Conservation (phyloP, 2,329 filamentous ascomycete species). For the Coniosporium tulheliwenetii region DNA sequence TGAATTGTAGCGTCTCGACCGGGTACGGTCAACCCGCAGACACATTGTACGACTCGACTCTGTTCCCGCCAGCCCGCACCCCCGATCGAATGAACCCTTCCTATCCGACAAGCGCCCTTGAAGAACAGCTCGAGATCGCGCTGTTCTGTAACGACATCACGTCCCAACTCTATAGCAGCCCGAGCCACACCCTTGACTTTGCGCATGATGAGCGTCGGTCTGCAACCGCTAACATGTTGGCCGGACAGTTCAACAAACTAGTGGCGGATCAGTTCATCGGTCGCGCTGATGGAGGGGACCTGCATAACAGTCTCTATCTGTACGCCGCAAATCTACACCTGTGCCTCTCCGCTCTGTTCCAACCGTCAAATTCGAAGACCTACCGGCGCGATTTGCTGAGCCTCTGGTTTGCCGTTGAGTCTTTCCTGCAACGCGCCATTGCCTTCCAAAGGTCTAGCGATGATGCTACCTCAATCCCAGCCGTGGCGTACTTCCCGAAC, state of each 20-base stretch:
- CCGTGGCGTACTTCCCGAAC: constrained; percentile 53
- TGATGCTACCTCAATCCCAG: constrained; percentile 22
- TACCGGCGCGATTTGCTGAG: constrained; percentile 63
- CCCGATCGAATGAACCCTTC: constrained; percentile 11
- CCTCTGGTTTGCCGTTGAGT: constrained; percentile 55
- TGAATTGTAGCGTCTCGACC: constrained; percentile 48
- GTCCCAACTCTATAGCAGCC: constrained; percentile 66
- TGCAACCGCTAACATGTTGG: too few species aligned
- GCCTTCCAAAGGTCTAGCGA: constrained; percentile 33
- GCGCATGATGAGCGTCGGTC: too few species aligned
- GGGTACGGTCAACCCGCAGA: constrained; percentile 71
- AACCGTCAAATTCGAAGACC: constrained; percentile 53
- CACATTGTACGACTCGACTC: constrained; percentile 61
- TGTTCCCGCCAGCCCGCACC: constrained; percentile 27
- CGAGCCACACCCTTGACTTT: constrained; percentile 49
- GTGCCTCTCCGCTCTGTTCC: constrained; percentile 66
- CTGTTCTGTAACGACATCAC: constrained; percentile 64
- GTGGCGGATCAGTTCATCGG: too few species aligned
- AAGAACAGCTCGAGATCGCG: constrained; percentile 55
- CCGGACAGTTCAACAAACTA: too few species aligned
- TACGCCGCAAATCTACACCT: constrained; percentile 61
- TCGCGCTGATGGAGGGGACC: too few species aligned
- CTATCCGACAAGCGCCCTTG: constrained; percentile 47
- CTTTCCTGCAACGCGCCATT: constrained; percentile 46
- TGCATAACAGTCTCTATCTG: constrained; percentile 40